Conservation (phyloP, 208 protist genomes). For the Trypanosoma cruzi region DNA sequence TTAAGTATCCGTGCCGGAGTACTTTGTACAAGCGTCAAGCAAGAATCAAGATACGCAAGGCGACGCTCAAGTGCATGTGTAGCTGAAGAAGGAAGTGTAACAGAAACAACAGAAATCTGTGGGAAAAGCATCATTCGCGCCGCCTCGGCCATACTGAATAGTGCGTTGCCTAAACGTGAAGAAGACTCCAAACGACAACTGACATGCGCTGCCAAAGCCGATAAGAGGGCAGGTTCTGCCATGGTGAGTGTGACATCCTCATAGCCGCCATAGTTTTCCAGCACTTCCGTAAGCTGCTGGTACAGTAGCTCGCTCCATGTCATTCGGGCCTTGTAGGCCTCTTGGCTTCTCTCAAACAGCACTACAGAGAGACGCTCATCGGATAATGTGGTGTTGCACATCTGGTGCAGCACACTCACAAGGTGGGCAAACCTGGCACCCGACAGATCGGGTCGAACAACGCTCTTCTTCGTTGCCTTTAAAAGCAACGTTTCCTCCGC, state of each 20-base stretch:
- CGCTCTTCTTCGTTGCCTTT: conserved; percentile 38
- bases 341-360: conserved; percentile 8
- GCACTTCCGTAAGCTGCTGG: conserved; percentile 65
- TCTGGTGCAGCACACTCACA: conserved; percentile 62
- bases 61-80: conserved; percentile 50
- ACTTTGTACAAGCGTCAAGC: conserved; percentile 56
- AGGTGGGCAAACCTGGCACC: conserved; percentile 80
- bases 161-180: conserved; percentile 1
- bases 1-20: conserved; percentile 49
- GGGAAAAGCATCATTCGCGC: conserved; percentile 75
- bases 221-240: conserved; percentile 73
- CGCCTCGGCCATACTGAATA: conserved; percentile 51
- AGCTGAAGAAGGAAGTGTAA: conserved; percentile 34
- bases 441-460: conserved; percentile 59
- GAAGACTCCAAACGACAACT: conserved; percentile 35
- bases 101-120: conserved; percentile 21
- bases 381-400: conserved; percentile 61
- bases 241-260: conserved; percentile 87
- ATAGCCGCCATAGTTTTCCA: conserved; percentile 82
- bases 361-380: conserved; percentile 60
- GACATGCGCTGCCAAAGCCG: conserved; percentile 60
- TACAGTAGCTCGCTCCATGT: conserved; percentile 80
- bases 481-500: conserved; percentile 40
- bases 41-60: conserved; percentile 80
- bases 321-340: conserved; percentile 25